Evolutionary conservation across 164 flowering plant genomes (phyloP), one percentile per base, ranked within the genome.

Genomic region (Macadamia integrifolia): DNA sequence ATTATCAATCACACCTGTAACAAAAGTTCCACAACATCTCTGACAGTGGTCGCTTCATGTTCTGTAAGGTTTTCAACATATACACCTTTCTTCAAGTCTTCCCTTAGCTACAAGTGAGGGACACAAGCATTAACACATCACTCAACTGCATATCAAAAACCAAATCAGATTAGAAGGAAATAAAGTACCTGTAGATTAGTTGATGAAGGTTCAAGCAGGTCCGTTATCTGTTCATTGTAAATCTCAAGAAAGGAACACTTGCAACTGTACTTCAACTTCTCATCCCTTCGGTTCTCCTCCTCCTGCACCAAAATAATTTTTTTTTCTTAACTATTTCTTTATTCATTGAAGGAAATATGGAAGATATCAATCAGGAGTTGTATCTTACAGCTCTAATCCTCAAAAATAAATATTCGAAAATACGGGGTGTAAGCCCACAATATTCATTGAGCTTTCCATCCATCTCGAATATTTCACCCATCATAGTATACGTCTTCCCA

Each of bases 401-500:
- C 0, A 74, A 69, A 79, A 90, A 92, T 49, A 92, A 69, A 72
- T 86, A 84, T 69, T 90, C 93, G 77, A 92, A 92, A 55, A 89
- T 83, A 17, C 98, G 90, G 60, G 96, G 89, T 61, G 93, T 90
- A 58, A 92, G 81, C 72, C 98, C 98, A 82, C 90, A 82, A 62
- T 86, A 85, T 60, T 77, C 82, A 65, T 64, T 80, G 57, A 85
- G 85, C 67, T 75, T 72, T 6, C 82, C 85, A 58, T 85, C 86
- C 64, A 77, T 66, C 68, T 79, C 83, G 73, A 71, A 56, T 74
- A 92, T 84, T 65, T 90, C 92, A 66, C 96, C 98, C 94, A 92
- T 86, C 98, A 92, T 92, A 6, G 98, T 92, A 67, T 90, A 87
- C 18, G 98, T 92, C 72, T 92, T 92, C 64, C 98, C 98, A 80